A percentile compares a stretch with the other conserved stretches of the same genome.
These are phyloP conservation scores for Fusarium dlaminii DNA, from an alignment of 2,329 filamentous ascomycete genomes.

Conservation along the genomic window DNA sequence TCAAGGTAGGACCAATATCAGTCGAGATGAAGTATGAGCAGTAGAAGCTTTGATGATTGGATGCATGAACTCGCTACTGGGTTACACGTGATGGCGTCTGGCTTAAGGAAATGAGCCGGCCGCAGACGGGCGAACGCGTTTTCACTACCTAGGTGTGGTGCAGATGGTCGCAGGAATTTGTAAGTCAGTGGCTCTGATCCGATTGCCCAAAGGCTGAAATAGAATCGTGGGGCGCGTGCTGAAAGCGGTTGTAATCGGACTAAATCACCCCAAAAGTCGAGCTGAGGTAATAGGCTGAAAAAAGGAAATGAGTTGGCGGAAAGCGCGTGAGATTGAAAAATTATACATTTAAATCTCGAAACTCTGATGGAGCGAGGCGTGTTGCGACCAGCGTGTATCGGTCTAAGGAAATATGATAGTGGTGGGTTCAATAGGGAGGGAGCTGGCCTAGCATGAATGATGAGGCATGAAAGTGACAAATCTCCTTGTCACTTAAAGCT, in stretches of 20 bases:
- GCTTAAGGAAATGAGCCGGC: not conserved
- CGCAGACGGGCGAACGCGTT: conserved; percentile 1
- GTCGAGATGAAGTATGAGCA: not conserved
- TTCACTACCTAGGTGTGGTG: conserved; percentile 14
- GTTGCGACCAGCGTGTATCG: conserved; percentile 22
- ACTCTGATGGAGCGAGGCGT: not conserved
- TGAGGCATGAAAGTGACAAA: conserved; percentile 1
- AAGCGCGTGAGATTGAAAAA: conserved; percentile 18
- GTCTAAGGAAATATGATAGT: not conserved
- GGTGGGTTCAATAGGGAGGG: conserved; percentile 1
- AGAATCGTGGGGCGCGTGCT: conserved; percentile 35
- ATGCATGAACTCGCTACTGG: conserved; percentile 2
- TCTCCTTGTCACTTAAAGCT: conserved; percentile 9
- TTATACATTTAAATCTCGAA: not conserved
- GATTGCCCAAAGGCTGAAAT: conserved; percentile 35
- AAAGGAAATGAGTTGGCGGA: conserved; percentile 26
- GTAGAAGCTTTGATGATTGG: conserved; percentile 2
- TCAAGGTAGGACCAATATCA: not conserved
- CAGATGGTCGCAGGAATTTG: conserved; percentile 25
- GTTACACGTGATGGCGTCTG: conserved; percentile 13
- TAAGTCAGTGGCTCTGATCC: conserved; percentile 30
- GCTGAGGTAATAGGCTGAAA: conserved; percentile 17
- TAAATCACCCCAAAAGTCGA: conserved; percentile 18
- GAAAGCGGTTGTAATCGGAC: conserved; percentile 29
- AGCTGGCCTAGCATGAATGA: not conserved